These are phyloP conservation scores for Penicillium sp. DNA, from an alignment of 2,329 filamentous ascomycete genomes.

Conservation along the genomic window DNA sequence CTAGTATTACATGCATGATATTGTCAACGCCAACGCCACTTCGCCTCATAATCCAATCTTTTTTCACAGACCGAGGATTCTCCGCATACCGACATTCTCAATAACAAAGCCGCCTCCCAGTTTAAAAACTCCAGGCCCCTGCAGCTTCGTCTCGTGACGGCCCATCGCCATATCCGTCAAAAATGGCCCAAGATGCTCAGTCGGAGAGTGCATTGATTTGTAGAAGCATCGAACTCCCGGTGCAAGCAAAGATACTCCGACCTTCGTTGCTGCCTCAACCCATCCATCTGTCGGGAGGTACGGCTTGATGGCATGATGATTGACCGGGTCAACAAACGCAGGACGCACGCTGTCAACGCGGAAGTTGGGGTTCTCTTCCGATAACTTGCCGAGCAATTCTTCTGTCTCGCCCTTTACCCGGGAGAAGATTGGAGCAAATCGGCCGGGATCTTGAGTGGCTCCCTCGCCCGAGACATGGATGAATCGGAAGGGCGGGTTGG, in stretches of 20 bases:
- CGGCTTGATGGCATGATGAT: conserved; percentile 42
- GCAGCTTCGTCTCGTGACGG: conserved; percentile 9
- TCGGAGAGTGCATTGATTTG: conserved; percentile 40
- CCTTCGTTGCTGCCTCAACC: conserved; percentile 21
- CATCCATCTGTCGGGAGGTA: conserved; percentile 27
- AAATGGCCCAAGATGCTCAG: conserved; percentile 50
- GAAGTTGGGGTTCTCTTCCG: conserved; percentile 46
- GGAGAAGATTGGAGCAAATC: conserved; percentile 60
- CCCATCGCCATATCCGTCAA: conserved; percentile 50
- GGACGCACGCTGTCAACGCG: conserved; percentile 61
- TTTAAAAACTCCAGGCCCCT: conserved; percentile 13
- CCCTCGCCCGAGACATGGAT: conserved; percentile 66
- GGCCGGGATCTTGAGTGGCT: conserved; percentile 48
- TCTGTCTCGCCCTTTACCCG: conserved; percentile 70
- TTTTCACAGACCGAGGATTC: conserved; percentile 15
- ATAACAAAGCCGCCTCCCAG: conserved; percentile 17
- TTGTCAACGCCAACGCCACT: not conserved
- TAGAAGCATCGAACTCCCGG: conserved; percentile 21
- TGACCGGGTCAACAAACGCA: conserved; percentile 56
- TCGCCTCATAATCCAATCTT: not conserved
- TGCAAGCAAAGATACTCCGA: conserved; percentile 24
- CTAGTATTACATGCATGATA: not conserved
- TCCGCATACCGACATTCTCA: conserved; percentile 17
- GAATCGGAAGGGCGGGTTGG: conserved; percentile 59
- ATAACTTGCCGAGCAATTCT: conserved; percentile 56